Evolutionary conservation across 2,329 filamentous ascomycete species (phyloP), one percentile per base, ranked within the genome.

Genomic region (Aspergillus awamori): DNA sequence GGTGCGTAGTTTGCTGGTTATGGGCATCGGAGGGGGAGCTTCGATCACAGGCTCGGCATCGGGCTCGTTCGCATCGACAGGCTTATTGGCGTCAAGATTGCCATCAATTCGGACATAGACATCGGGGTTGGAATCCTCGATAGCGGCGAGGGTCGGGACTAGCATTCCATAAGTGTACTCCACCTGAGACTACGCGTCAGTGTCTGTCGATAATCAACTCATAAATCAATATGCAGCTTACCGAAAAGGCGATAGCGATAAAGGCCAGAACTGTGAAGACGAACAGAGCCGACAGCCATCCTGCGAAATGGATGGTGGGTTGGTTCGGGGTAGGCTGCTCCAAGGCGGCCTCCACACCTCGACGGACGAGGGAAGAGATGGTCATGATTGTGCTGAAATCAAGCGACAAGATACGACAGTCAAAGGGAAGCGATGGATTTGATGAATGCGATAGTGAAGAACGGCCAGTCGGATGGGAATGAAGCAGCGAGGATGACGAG

Each of bases 121-220:
- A 55, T 81, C 82, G 26, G 82, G 82, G 65, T 82, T 78, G 39
- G 84, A 81, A 51, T 84, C 84, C 74, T 91, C 88, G 68, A 91
- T 81, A 77, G 87, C 86, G 63, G 86, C 82, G 45, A 91, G 82
- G 5, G 85, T 86, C 1, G 84, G 81, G 48, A 90, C 78, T 58
- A 91, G 79, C 59, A 82, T 76, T 59, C 83, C 83, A 65, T 87
- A 83, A 48, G 84, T 86, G 76, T 90, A 90, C 55, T 78, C 72
- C 51, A 82, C 68, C 80, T 82, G 43, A 8, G 11, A 28, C 2
- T 22, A 36, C 30, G 24, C 8, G 53, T 53, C 30, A 59, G 47
- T n/a, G 20, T n/a, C 69, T 22, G 65, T 13, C 20, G 73, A 62
- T n/a, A 69, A 30, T 10, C 24, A 49, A 2, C 24, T 8, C 15